Conservation (phyloP, 352 stramenopile genomes). For the Phytophthora tubulina region DNA sequence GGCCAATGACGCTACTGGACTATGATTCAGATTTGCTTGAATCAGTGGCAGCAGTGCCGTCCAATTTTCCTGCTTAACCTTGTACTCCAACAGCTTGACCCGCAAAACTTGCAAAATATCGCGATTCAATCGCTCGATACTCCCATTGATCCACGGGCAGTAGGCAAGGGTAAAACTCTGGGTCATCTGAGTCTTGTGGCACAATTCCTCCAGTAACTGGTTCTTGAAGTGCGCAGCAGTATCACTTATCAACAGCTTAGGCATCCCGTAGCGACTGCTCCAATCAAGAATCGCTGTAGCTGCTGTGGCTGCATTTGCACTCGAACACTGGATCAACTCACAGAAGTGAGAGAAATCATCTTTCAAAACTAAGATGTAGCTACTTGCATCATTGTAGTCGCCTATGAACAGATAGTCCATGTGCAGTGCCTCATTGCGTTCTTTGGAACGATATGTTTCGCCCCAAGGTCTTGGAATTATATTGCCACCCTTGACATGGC, state of each 20-base stretch:
- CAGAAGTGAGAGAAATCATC: slow-evolving; percentile 20
- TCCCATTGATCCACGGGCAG: no score
- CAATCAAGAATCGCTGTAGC: slow-evolving; percentile 9
- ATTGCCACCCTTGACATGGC: slow-evolving; percentile 14
- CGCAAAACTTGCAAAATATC: no score
- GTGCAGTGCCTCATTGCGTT: no score
- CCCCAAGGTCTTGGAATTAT: slow-evolving; percentile 16
- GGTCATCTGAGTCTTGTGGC: no score
- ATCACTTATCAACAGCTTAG: no score
- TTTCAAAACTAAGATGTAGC: slow-evolving; percentile 20
- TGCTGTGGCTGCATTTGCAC: slow-evolving; percentile 4
- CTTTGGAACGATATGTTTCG: no score
- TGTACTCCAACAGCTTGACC: slow-evolving; percentile 19
- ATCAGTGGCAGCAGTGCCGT: slow-evolving; percentile 8
- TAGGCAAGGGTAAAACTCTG: no score
- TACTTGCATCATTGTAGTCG: slow-evolving; percentile 10
- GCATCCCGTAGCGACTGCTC: no score
- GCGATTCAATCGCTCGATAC: no score
- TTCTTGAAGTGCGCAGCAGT: no score
- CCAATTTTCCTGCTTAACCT: slow-evolving; percentile 18
- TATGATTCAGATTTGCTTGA: slow-evolving; percentile 23
- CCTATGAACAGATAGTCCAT: slow-evolving; percentile 23
- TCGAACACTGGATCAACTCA: slow-evolving; percentile 11
- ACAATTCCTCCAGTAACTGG: no score
- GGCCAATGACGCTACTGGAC: slow-evolving; percentile 4